Conservation (phyloP, 257 asterid genomes). For the Leonotis leonurus region DNA sequence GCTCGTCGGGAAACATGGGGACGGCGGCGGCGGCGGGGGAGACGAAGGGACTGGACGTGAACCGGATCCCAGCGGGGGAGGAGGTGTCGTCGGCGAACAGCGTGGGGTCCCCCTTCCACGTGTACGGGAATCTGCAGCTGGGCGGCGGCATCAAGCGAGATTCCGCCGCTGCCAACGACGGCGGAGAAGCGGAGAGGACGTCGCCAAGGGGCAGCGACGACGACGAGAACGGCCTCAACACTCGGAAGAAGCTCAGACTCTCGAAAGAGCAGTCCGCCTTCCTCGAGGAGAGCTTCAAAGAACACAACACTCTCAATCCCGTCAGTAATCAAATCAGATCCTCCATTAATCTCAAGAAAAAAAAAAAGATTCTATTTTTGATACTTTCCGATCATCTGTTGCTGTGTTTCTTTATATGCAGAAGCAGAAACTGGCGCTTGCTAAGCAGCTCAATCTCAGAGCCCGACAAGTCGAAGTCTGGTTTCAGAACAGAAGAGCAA, state of each 20-base stretch:
- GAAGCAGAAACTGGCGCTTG: constrained; percentile 82
- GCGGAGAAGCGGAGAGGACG: constrained; percentile 34
- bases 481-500: constrained; percentile 90
- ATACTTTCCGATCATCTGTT: neutral
- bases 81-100: constrained; percentile 66
- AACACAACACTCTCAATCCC: constrained; percentile 75
- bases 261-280: constrained; percentile 80
- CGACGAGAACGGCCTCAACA: constrained; percentile 54
- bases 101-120: constrained; percentile 47
- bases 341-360: neutral
- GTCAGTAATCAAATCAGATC: constrained; percentile 26
- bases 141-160: constrained; percentile 26
- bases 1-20: constrained; percentile 48
- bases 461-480: constrained; percentile 92
- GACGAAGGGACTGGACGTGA: constrained; percentile 51
- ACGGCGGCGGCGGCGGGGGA: constrained; percentile 38
- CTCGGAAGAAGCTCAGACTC: constrained; percentile 62
- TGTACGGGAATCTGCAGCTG: constrained; percentile 17
- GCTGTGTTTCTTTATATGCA: constrained; percentile 7
- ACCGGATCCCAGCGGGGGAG: constrained; percentile 43
- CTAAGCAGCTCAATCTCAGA: constrained; percentile 72
- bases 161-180: constrained; percentile 33
- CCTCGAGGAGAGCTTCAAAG: constrained; percentile 82
- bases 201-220: constrained; percentile 58
- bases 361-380: neutral